A percentile compares a stretch with the other conserved stretches of the same genome.
phyloP scores from a whole-genome alignment of 805 yeast species.

The Kazachstania taianensis region DNA sequence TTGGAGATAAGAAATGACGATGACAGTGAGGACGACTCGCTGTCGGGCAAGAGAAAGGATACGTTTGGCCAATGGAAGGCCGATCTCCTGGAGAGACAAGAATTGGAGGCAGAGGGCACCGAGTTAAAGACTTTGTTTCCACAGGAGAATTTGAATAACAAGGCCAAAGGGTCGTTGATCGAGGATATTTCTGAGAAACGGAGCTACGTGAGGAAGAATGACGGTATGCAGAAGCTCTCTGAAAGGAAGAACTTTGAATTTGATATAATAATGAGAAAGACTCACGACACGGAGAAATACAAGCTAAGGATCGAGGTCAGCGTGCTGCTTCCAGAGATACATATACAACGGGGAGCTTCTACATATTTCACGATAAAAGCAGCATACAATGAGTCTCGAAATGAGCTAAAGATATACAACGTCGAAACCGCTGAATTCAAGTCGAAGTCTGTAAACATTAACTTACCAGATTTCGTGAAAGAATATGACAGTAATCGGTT shows the following conservation, averaged over 20 bases:
- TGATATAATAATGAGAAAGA: conserved; percentile 24
- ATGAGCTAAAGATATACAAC: too few relatives aligned
- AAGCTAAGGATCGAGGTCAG: conserved; percentile 30
- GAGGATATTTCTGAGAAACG: conserved; percentile 35
- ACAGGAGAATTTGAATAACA: background rate
- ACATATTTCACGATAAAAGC: too few relatives aligned
- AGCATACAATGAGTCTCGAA: too few relatives aligned
- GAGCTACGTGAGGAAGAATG: background rate
- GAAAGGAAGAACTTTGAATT: conserved; percentile 16
- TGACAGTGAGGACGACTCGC: conserved; percentile 33
- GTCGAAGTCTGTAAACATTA: too few relatives aligned
- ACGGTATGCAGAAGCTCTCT: background rate
- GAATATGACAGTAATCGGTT: too few relatives aligned
- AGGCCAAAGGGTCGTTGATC: conserved; percentile 39
- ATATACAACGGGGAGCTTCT: too few relatives aligned
- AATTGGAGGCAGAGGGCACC: conserved; percentile 26
- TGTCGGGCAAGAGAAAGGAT: conserved; percentile 32
- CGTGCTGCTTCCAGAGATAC: too few relatives aligned
- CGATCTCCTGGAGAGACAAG: conserved; percentile 23
- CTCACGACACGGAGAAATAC: conserved; percentile 22
- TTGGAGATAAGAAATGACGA: too few relatives aligned
- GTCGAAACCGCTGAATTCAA: too few relatives aligned
- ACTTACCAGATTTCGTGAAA: too few relatives aligned
- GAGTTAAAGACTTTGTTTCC: conserved; percentile 25
- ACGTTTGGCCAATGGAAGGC: conserved; percentile 13